Evolutionary conservation across 345 rosid genomes (phyloP).

Genomic region (Ailanthus altissimus): DNA sequence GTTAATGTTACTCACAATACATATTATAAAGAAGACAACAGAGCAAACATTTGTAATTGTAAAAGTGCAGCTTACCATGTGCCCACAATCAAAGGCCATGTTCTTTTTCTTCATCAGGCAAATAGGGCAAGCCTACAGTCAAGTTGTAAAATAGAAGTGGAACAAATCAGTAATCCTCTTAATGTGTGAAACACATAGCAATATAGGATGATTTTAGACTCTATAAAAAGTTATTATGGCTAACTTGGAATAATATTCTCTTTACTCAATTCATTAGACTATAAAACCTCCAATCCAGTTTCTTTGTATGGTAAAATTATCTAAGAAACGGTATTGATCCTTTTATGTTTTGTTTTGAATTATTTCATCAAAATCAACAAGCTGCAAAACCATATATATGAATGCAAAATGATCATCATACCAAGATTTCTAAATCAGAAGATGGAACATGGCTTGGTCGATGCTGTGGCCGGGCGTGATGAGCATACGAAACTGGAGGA

Average conservation of each 20-base stretch:
- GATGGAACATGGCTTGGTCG: slow-evolving; percentile 14
- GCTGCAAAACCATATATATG: neutral
- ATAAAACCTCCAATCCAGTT: neutral
- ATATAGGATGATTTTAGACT: neutral
- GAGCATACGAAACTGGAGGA: slow-evolving; percentile 54
- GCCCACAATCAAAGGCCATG: slow-evolving; percentile 72
- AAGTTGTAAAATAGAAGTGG: neutral
- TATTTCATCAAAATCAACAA: neutral
- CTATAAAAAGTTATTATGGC: too few relatives aligned
- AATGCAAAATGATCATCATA: slow-evolving; percentile 18
- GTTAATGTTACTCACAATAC: too few relatives aligned
- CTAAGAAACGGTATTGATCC: neutral
- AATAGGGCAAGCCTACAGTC: slow-evolving; percentile 61
- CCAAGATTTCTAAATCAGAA: slow-evolving; percentile 52
- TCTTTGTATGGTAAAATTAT: neutral
- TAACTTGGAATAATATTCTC: too few relatives aligned
- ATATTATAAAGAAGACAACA: too few relatives aligned
- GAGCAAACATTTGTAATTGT: neutral
- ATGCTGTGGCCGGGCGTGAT: slow-evolving; percentile 21
- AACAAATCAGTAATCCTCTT: neutral
- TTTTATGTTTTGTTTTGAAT: neutral
- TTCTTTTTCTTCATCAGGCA: slow-evolving; percentile 61
- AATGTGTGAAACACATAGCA: neutral
- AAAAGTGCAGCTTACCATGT: slow-evolving; percentile 65
- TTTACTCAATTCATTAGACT: too few relatives aligned